phyloP scores from a whole-genome alignment of 2,329 filamentous ascomycete genomes.

The Apiospora sp. region DNA sequence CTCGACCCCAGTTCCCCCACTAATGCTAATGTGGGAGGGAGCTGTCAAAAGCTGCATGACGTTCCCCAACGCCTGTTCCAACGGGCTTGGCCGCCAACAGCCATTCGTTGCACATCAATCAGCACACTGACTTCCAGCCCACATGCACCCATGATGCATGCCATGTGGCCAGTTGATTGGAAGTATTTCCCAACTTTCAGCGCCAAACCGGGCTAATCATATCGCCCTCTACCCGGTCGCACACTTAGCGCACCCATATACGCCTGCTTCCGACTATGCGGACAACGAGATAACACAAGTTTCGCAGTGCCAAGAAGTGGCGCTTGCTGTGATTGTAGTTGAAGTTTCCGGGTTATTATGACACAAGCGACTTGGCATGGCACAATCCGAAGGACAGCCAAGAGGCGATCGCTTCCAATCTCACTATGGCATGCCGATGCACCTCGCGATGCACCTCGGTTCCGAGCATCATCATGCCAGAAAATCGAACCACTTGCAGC shows the following conservation, averaged over 20 bases:
- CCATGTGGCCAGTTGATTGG: slow-evolving; percentile 11
- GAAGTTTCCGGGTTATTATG: neutral
- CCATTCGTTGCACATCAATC: slow-evolving; percentile 16
- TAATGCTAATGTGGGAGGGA: slow-evolving; percentile 19
- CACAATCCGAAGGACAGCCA: neutral
- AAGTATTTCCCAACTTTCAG: neutral
- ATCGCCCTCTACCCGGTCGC: neutral
- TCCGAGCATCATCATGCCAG: neutral
- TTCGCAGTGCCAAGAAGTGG: neutral
- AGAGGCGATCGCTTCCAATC: slow-evolving; percentile 12
- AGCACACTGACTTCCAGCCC: slow-evolving; percentile 13
- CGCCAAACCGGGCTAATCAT: neutral
- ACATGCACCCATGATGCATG: slow-evolving; percentile 14
- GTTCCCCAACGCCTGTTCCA: neutral
- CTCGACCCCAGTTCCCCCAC: slow-evolving; percentile 9
- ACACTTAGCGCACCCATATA: neutral
- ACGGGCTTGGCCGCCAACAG: slow-evolving; percentile 13
- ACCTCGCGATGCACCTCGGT: neutral
- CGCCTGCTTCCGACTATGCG: neutral
- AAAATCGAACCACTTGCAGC: slow-evolving; percentile 14
- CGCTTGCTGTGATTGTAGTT: slow-evolving; percentile 1
- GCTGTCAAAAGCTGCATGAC: slow-evolving; percentile 3
- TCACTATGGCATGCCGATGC: neutral
- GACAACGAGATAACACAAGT: neutral
- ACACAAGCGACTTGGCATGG: slow-evolving; percentile 17